Evolutionary conservation across 805 yeast species (phyloP).

Genomic region (Candida ficus): DNA sequence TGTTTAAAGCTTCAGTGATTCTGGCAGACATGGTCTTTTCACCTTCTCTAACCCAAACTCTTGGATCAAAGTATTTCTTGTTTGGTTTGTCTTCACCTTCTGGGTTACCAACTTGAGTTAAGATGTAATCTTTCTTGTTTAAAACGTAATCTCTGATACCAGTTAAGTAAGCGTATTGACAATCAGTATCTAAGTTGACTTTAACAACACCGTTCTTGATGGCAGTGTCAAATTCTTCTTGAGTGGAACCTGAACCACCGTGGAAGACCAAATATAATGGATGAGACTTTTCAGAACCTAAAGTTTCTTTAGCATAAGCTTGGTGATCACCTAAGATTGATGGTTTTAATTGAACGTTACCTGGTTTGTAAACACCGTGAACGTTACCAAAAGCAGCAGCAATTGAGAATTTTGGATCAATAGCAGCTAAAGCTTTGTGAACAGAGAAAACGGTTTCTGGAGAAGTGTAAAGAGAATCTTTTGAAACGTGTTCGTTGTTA

Average conservation of each 20-base stretch:
- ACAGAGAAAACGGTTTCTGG: slow-evolving; percentile 94
- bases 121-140: slow-evolving; percentile 90
- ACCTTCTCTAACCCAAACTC: slow-evolving; percentile 99
- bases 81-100: slow-evolving; percentile 98
- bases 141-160: slow-evolving; percentile 98
- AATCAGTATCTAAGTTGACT: slow-evolving; percentile 98
- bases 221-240: slow-evolving; percentile 85
- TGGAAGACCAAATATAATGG: slow-evolving; percentile 98
- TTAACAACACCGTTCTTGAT: slow-evolving; percentile 94
- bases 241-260: slow-evolving; percentile 99
- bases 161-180: slow-evolving; percentile 93
- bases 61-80: slow-evolving; percentile 99
- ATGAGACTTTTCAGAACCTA: slow-evolving; percentile 43
- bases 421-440: slow-evolving; percentile 81
- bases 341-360: slow-evolving; percentile 93
- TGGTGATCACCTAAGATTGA: slow-evolving; percentile 95
- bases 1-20: slow-evolving; percentile 73
- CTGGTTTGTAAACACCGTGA: slow-evolving; percentile 99
- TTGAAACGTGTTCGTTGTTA: slow-evolving; percentile 90
- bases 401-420: slow-evolving; percentile 96
- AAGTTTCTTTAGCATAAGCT: slow-evolving; percentile 70
- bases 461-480: slow-evolving; percentile 85
- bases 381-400: slow-evolving; percentile 99
- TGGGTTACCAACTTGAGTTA: slow-evolving; percentile 95
- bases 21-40: slow-evolving; percentile 95